These are phyloP conservation scores for Cladosporium sp. DNA, from an alignment of 2,329 filamentous ascomycete species.

Conservation along the genomic window DNA sequence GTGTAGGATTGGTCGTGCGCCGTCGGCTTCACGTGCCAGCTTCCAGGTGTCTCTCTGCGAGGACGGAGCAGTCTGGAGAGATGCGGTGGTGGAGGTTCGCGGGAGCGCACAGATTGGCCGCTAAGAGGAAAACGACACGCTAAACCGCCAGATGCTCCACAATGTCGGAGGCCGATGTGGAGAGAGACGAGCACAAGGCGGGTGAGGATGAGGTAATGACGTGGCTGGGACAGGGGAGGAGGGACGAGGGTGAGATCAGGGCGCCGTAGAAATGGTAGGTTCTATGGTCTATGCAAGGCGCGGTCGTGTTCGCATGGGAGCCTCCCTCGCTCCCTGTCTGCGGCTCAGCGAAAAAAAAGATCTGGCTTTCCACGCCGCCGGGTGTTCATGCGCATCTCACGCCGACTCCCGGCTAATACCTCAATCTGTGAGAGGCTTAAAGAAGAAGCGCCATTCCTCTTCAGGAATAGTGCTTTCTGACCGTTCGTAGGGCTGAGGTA, in stretches of 20 bases:
- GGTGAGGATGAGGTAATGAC: neutral
- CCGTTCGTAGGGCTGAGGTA: neutral
- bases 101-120: conserved; percentile 12
- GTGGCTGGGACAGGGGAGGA: neutral
- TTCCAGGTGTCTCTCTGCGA: neutral
- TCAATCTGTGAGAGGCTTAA: neutral
- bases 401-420: neutral
- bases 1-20: neutral
- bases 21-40: conserved; percentile 3
- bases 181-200: conserved; percentile 6
- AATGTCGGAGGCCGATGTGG: conserved; percentile 9
- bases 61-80: conserved; percentile 3
- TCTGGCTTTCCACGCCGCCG: neutral
- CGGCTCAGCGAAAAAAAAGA: conserved; percentile 3
- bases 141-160: neutral
- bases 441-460: neutral
- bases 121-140: conserved; percentile 7
- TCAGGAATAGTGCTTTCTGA: neutral
- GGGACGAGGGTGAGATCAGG: neutral
- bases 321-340: neutral
- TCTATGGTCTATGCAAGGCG: no score
- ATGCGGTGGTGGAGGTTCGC: conserved; percentile 4
- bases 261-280: no score
- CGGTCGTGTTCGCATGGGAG: neutral
- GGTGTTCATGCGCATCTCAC: neutral